A percentile compares a stretch with the other conserved stretches of the same genome.
Evolutionary conservation across 768 basidiomycete genomes (phyloP).

Genomic region (Lactifluus pinguis): DNA sequence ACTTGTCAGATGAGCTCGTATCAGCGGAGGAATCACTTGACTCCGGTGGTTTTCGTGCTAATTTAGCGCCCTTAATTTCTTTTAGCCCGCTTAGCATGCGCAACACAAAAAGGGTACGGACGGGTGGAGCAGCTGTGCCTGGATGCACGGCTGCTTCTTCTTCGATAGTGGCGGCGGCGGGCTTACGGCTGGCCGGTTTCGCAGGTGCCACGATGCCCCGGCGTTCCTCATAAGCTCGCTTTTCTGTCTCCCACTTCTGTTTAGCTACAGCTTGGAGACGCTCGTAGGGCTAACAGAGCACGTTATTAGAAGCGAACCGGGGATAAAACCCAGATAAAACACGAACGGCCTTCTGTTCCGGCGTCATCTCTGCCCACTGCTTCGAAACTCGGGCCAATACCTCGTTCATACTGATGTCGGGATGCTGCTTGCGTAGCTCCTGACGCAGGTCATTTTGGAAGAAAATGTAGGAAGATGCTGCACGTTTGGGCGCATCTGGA

Average conservation of each 20-base stretch:
- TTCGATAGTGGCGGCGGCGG: not conserved
- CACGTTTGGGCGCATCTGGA: conserved; percentile 90
- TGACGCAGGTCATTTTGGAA: conserved; percentile 89
- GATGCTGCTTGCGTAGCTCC: conserved; percentile 56
- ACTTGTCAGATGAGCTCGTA: conserved; percentile 1
- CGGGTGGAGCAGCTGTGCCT: not conserved
- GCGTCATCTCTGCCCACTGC: conserved; percentile 61
- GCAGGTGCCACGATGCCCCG: conserved; percentile 21
- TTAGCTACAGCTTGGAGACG: conserved; percentile 49
- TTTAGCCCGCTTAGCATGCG: not conserved
- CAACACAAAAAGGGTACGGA: not conserved
- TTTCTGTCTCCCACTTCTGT: conserved; percentile 50
- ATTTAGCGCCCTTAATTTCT: not conserved
- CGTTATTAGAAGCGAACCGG: conserved; percentile 19
- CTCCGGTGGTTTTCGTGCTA: conserved; percentile 1
- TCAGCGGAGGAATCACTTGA: conserved; percentile 13
- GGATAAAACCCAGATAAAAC: not conserved
- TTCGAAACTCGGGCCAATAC: conserved; percentile 62
- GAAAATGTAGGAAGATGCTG: conserved; percentile 85
- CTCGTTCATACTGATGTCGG: conserved; percentile 59
- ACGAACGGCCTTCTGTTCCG: conserved; percentile 68
- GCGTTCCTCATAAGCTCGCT: conserved; percentile 56
- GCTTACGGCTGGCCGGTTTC: not conserved
- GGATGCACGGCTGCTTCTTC: conserved; percentile 1
- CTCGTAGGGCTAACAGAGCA: conserved; percentile 41